Conservation (phyloP, 2,329 filamentous ascomycete species). For the Hypocrella siamensis region DNA sequence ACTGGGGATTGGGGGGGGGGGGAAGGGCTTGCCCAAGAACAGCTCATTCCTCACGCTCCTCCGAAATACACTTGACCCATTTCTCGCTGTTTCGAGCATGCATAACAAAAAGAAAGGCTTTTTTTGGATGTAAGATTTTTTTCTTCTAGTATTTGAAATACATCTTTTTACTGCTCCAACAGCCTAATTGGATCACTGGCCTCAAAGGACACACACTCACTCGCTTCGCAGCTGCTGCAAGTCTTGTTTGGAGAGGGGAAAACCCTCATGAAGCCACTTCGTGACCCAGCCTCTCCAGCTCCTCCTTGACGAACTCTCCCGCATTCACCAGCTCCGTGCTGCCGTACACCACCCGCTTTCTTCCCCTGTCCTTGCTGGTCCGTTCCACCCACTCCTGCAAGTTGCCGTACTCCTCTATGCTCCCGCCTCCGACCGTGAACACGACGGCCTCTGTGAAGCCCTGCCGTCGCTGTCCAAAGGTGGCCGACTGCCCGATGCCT, state of each 20-base stretch:
- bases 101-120: too few species aligned
- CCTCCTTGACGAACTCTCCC: slow-evolving; percentile 47
- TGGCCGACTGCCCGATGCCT: slow-evolving; percentile 54
- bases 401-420: slow-evolving; percentile 98
- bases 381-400: slow-evolving; percentile 88
- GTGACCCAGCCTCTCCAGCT: slow-evolving; percentile 45
- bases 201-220: not conserved
- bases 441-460: slow-evolving; percentile 83
- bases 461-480: slow-evolving; percentile 79
- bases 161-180: too few species aligned
- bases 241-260: too few species aligned
- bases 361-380: slow-evolving; percentile 49
- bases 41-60: too few species aligned
- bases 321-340: slow-evolving; percentile 72
- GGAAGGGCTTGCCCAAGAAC: too few species aligned
- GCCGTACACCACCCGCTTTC: slow-evolving; percentile 80
- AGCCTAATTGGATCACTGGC: too few species aligned
- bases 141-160: too few species aligned
- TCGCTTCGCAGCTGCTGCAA: not conserved
- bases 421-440: slow-evolving; percentile 90
- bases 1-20: too few species aligned
- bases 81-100: too few species aligned
- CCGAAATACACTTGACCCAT: too few species aligned
- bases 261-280: slow-evolving; percentile 33
- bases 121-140: too few species aligned